Base-by-base conservation (phyloP, 208 protist genomes). In the Trypanosoma platydactyli region DNA sequence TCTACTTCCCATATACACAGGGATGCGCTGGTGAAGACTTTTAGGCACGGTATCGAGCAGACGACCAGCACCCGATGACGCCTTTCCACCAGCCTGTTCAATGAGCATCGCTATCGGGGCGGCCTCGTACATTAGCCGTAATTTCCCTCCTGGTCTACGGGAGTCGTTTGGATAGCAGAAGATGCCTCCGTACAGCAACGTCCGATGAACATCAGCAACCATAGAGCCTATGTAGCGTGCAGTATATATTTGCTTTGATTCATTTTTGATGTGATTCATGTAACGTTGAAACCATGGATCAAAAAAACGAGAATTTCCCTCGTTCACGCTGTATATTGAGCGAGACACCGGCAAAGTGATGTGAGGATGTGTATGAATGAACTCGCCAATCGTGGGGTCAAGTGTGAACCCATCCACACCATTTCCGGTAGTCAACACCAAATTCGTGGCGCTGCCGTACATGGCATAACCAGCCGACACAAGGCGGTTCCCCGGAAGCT, bases 191-290 rank as follows among this genome's bases (percentile, higher is more conserved):
- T 99, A 99, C 5, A 99, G 80, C 6, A 99, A 73, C 11, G 98
- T 99, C 58, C 98, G 88, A 84, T 99, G 97, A n/a, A 99, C 88
- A 74, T 99, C 98, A 33, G 90, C 95, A n/a, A 98, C 95, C 95
- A 98, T 98, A 35, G 83, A 93, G 44, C 95, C 93, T 51, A 97
- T 94, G 78, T 98, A 97, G 52, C 95, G 79, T 13, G 79, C 77
- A 15, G 83, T 79, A 77, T 94, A 96, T 0, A 54, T 27, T 53
- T 84, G 74, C 33, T 77, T 81, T 51, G 77, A 79, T 72, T 87
- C 88, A 33, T 59, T 64, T 69, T 93, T 91, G 50, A 94, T 54
- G 68, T 86, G 67, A 52, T 83, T 24, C n/a, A 95, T 38, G 63
- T 93, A 92, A 27, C 83, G 71, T 58, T 78, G 60, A 68, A 86